Base-by-base conservation (phyloP, 2,329 filamentous ascomycete species). In the Neofusicoccum sp. region DNA sequence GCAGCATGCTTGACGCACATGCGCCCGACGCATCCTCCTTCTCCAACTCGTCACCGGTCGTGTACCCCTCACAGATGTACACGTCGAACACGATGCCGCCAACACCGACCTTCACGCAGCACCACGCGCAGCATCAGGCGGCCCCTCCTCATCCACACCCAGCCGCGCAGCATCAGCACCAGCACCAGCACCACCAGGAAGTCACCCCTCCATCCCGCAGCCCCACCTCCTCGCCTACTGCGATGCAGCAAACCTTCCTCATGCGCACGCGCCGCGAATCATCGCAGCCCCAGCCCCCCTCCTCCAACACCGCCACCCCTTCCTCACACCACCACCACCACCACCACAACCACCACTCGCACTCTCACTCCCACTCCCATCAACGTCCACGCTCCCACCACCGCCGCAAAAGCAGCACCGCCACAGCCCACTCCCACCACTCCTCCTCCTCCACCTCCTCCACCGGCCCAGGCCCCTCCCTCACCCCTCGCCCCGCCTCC, bases 401-500 rank as follows among this genome's bases (percentile, higher is more conserved):
- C 47, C 56, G 56, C 16, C 56, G 61, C 58, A 60, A 60, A 34
- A 45, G 38, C 28, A 47, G 51, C 40, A 57, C 31, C 12, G n/a
- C n/a, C n/a, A n/a, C n/a, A n/a, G n/a, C n/a, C n/a, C 20, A 20
- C 11, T 14, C 24, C 65, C 31, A 24, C 58, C 43, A 48, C 31
- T 60, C 26, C 58, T 63, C 65, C 33, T 36, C 33, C 26, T 12
- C 20, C 60, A n/a, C n/a, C n/a, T n/a, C n/a, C n/a, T n/a, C n/a
- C n/a, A n/a, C n/a, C n/a, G n/a, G n/a, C n/a, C n/a, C n/a, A n/a
- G 62, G 12, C 66, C 66, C 31, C 63, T 68, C 40, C 45, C 51
- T 65, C 64, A 69, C 63, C 68, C 67, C 6, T 68, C 65, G 65
- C 2, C 78, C 84, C 7, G 83, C 84, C 34, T 73, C 73, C 49